Percentiles rank a stretch among this genome's conserved stretches.
Conservation (phyloP, 495 filamentous ascomycete species). For the Aspergillus saccharolyticus region DNA sequence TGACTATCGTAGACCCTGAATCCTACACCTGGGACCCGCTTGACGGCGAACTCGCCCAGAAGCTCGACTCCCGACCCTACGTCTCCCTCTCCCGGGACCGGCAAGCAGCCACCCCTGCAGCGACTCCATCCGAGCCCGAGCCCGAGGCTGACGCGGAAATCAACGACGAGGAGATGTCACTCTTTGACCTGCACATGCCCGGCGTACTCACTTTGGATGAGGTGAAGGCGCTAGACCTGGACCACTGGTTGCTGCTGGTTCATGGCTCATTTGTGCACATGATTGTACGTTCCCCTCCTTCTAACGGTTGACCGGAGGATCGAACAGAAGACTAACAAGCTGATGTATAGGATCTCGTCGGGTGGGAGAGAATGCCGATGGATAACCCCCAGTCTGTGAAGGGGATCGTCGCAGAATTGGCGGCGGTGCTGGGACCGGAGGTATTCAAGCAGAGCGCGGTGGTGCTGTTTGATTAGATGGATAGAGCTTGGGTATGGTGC, state of each 20-base stretch:
- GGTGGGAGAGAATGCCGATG: slow-evolving; percentile 60
- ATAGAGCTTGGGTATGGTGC: too few species aligned
- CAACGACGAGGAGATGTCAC: slow-evolving; percentile 45
- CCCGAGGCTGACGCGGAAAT: slow-evolving; percentile 29
- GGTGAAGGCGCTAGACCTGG: slow-evolving; percentile 58
- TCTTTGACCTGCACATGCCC: slow-evolving; percentile 70
- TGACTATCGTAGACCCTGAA: slow-evolving; percentile 56
- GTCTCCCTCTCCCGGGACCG: slow-evolving; percentile 59
- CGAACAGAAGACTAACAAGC: slow-evolving; percentile 13
- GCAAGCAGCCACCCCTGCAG: slow-evolving; percentile 7
- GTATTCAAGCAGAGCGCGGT: slow-evolving; percentile 50
- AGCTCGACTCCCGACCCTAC: slow-evolving; percentile 63
- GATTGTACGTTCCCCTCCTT: slow-evolving; percentile 28
- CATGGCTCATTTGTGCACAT: slow-evolving; percentile 40
- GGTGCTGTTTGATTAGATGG: slow-evolving; percentile 35
- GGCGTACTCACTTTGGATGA: slow-evolving; percentile 65
- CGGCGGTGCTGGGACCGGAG: slow-evolving; percentile 68
- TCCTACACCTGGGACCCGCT: slow-evolving; percentile 70
- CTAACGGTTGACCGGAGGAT: too few species aligned
- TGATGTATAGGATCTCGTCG: slow-evolving; percentile 51
- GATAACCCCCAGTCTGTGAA: slow-evolving; percentile 51
- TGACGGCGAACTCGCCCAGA: slow-evolving; percentile 56
- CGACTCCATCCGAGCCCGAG: slow-evolving; percentile 12
- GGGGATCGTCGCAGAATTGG: slow-evolving; percentile 67
- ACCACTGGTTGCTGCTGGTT: slow-evolving; percentile 47